phyloP scores from a whole-genome alignment of 352 stramenopile species.

The Phytophthora fragariae region DNA sequence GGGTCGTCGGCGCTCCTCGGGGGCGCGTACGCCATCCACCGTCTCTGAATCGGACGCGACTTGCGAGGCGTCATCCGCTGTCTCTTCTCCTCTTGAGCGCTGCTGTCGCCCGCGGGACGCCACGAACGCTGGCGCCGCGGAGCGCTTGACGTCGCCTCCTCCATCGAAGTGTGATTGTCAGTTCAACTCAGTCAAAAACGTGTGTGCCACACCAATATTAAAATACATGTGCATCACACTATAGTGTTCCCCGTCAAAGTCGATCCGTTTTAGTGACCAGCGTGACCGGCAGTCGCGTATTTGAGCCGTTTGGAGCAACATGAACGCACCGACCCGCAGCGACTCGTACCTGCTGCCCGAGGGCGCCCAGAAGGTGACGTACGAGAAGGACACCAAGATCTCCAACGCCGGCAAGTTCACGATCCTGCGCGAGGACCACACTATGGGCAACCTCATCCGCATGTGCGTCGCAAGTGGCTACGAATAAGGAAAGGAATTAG shows the following conservation, averaged over 20 bases:
- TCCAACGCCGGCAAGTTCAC: conserved; percentile 97
- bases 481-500: not conserved
- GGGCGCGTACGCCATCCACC: conserved; percentile 63
- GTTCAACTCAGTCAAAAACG: not conserved
- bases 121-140: conserved; percentile 9
- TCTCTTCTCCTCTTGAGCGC: conserved; percentile 18
- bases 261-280: not conserved
- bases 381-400: conserved; percentile 97
- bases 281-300: conserved; percentile 2
- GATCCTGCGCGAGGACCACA: conserved; percentile 99
- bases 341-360: conserved; percentile 90
- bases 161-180: conserved; percentile 26
- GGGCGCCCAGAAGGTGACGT: conserved; percentile 92
- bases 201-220: not conserved
- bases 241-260: not conserved
- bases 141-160: not conserved
- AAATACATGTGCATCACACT: not conserved
- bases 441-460: conserved; percentile 97
- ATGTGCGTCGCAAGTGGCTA: conserved; percentile 76
- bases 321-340: conserved; percentile 87
- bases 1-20: conserved; percentile 31
- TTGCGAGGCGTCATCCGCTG: conserved; percentile 15
- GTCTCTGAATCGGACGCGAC: conserved; percentile 27
- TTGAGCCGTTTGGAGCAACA: conserved; percentile 24
- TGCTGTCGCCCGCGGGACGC: not conserved